Conservation (phyloP, 306 rosid genomes). For the Citrullus amarus region DNA sequence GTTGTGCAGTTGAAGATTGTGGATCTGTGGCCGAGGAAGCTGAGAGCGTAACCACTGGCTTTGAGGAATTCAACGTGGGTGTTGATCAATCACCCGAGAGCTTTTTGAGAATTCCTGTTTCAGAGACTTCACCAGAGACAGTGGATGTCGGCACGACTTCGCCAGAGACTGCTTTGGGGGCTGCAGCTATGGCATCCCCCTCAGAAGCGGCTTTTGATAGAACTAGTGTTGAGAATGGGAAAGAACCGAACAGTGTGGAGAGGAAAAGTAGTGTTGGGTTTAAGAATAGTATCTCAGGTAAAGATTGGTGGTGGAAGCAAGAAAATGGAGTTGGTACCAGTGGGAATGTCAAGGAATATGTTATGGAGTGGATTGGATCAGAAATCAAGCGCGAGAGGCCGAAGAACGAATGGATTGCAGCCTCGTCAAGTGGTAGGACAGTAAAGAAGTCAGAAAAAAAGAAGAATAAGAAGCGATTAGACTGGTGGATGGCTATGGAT, state of each 20-base stretch:
- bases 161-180: conserved; percentile 21
- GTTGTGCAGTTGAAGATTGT: conserved; percentile 41
- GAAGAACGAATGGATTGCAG: conserved; percentile 24
- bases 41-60: conserved; percentile 48
- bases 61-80: conserved; percentile 38
- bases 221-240: conserved; percentile 31
- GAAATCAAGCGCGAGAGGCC: conserved; percentile 55
- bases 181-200: conserved; percentile 10
- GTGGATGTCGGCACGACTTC: conserved; percentile 12
- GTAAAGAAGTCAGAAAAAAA: conserved; percentile 26
- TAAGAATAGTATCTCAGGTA: conserved; percentile 26
- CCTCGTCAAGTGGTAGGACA: conserved; percentile 17
- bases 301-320: conserved; percentile 74
- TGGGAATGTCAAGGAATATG: conserved; percentile 71
- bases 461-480: conserved; percentile 47
- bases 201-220: conserved; percentile 7
- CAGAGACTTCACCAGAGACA: conserved; percentile 28
- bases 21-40: conserved; percentile 60
- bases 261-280: conserved; percentile 25
- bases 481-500: conserved; percentile 93
- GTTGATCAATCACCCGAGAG: conserved; percentile 47
- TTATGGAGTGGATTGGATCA: conserved; percentile 87
- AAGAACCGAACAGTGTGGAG: conserved; percentile 11
- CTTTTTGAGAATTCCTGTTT: conserved; percentile 13
- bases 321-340: conserved; percentile 32